A percentile compares a stretch with the other conserved stretches of the same genome.
Evolutionary conservation across 306 rosid genomes (phyloP).

Genomic region (Medicago ruthenica): DNA sequence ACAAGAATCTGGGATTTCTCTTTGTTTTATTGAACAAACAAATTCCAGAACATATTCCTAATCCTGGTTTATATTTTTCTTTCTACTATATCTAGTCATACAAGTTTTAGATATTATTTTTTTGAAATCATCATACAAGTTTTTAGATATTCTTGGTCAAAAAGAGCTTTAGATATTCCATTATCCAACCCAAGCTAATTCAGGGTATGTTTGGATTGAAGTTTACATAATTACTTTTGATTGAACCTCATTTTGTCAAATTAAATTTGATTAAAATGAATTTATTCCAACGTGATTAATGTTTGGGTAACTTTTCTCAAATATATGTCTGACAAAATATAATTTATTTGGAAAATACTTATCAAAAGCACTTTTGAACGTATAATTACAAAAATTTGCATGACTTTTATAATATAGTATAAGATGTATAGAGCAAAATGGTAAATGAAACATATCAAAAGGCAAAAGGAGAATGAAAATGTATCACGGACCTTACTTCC

Average conservation of each 20-base stretch:
- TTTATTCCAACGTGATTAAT: background rate
- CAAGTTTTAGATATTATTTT: background rate
- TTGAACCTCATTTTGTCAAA: background rate
- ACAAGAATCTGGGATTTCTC: slow-evolving; percentile 3
- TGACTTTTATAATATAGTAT: background rate
- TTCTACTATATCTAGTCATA: background rate
- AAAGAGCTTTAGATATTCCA: background rate
- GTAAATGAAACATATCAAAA: background rate
- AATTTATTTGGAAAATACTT: background rate
- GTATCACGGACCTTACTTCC: too few relatives aligned
- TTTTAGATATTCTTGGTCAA: background rate
- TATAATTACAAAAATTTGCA: background rate
- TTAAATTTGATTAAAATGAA: too few relatives aligned
- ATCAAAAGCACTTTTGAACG: background rate
- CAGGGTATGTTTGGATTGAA: background rate
- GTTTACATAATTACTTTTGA: background rate
- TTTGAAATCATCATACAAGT: background rate
- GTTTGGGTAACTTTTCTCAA: background rate
- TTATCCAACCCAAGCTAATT: background rate
- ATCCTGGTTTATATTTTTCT: background rate
- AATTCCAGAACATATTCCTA: slow-evolving; percentile 5
- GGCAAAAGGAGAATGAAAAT: too few relatives aligned
- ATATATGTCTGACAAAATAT: background rate
- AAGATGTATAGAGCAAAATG: background rate
- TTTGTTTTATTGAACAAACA: slow-evolving; percentile 8